Percentiles rank a stretch among this genome's conserved stretches.
Conservation (phyloP, 768 basidiomycete genomes). For the Mrakia blollopis region DNA sequence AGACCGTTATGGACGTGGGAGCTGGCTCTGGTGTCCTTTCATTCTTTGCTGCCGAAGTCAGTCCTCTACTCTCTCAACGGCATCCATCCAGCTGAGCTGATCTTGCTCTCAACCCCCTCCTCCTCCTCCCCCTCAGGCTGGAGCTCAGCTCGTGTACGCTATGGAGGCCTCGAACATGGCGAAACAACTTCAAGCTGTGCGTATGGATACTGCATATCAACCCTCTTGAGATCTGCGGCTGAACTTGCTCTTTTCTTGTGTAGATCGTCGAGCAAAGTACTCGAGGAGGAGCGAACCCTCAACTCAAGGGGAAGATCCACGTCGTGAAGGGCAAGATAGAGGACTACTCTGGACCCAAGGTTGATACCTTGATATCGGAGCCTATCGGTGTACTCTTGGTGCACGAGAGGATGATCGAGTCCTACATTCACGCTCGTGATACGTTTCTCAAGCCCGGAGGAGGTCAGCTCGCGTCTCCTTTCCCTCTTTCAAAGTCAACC, state of each 20-base stretch:
- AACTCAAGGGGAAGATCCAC: slow-evolving; percentile 24
- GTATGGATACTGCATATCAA: no score
- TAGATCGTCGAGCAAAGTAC: slow-evolving; percentile 28
- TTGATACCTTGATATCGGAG: slow-evolving; percentile 30
- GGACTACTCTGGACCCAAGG: slow-evolving; percentile 19
- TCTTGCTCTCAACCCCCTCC: not conserved
- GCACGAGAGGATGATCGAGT: slow-evolving; percentile 32
- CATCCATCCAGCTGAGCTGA: not conserved
- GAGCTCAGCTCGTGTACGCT: slow-evolving; percentile 26
- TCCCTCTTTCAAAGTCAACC: not conserved
- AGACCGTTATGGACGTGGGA: slow-evolving; percentile 32
- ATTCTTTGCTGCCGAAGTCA: slow-evolving; percentile 29
- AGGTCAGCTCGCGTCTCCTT: slow-evolving; percentile 9
- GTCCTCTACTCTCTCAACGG: not conserved
- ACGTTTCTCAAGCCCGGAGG: slow-evolving; percentile 30
- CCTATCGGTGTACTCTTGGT: slow-evolving; percentile 31
- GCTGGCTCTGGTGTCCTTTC: slow-evolving; percentile 28
- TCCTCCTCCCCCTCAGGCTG: slow-evolving; percentile 14
- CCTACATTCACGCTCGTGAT: slow-evolving; percentile 30
- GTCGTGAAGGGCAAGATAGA: slow-evolving; percentile 32
- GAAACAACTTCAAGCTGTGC: slow-evolving; percentile 17
- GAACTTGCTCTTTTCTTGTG: not conserved
- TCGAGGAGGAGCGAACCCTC: slow-evolving; percentile 20
- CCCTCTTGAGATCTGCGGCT: not conserved
- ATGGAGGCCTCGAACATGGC: slow-evolving; percentile 32